phyloP scores from a whole-genome alignment of 2,329 filamentous ascomycete genomes.

The Penicillium vulpinum region DNA sequence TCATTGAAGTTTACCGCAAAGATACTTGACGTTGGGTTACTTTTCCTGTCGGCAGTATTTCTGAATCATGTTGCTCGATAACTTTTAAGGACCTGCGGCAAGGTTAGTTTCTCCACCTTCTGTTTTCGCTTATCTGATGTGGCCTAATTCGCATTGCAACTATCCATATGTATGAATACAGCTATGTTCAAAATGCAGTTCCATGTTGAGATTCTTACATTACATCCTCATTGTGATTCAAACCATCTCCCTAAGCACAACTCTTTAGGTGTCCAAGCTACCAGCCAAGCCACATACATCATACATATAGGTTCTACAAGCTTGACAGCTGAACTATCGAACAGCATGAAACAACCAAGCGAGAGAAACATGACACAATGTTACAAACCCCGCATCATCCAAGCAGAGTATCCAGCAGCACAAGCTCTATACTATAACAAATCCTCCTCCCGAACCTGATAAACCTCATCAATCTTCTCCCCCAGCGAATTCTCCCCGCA shows the following conservation, averaged over 20 bases:
- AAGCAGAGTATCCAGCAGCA: background rate
- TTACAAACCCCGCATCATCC: background rate
- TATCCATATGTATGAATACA: background rate
- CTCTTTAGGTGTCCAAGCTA: background rate
- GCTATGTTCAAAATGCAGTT: background rate
- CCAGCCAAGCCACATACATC: background rate
- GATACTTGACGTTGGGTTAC: background rate
- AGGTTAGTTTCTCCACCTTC: background rate
- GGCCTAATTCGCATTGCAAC: background rate
- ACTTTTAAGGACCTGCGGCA: background rate
- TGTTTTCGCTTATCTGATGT: background rate
- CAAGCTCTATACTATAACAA: background rate
- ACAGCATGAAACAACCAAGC: background rate
- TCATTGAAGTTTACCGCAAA: fast-evolving
- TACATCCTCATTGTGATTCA: background rate
- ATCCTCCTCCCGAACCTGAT: conserved; percentile 39
- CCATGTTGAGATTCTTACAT: background rate
- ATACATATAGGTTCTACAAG: background rate
- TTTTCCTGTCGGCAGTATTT: background rate
- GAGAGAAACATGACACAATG: background rate
- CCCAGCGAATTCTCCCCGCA: conserved; percentile 30
- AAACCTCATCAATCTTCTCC: conserved; percentile 43
- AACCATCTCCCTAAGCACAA: background rate
- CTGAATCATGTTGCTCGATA: background rate
- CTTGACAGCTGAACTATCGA: background rate